Evolutionary conservation across 2,329 filamentous ascomycete species (phyloP).

Genomic region (Fusarium nematophilum): DNA sequence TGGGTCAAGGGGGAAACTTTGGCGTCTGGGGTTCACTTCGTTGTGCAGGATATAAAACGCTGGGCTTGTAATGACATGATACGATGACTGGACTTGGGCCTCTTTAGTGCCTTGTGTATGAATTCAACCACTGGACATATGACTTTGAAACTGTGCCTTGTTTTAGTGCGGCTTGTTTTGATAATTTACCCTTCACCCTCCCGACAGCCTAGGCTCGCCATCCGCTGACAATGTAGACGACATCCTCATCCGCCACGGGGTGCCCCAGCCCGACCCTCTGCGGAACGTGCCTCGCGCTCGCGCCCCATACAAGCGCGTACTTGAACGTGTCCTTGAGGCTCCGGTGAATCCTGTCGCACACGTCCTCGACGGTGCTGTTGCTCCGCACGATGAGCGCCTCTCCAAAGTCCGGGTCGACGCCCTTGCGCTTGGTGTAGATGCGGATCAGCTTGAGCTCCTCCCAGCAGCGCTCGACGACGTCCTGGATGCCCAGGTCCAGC

Average conservation of each 20-base stretch:
- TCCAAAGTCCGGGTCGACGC: slow-evolving; percentile 85
- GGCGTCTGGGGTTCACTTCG: slow-evolving; percentile 38
- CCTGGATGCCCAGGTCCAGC: slow-evolving; percentile 89
- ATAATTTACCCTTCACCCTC: too few relatives aligned
- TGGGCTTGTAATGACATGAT: slow-evolving; percentile 47
- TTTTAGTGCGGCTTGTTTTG: slow-evolving; percentile 19
- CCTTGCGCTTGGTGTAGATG: slow-evolving; percentile 97
- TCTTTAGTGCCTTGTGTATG: slow-evolving; percentile 34
- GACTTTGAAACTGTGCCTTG: not conserved
- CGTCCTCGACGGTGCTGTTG: slow-evolving; percentile 92
- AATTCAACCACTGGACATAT: slow-evolving; percentile 36
- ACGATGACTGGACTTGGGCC: slow-evolving; percentile 41
- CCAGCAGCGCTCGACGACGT: slow-evolving; percentile 96
- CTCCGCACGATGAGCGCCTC: slow-evolving; percentile 94
- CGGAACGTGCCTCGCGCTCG: slow-evolving; percentile 92
- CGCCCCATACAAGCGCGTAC: slow-evolving; percentile 97
- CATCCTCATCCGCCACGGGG: slow-evolving; percentile 77
- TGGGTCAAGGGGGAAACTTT: slow-evolving; percentile 31
- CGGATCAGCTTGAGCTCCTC: slow-evolving; percentile 89
- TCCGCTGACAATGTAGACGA: slow-evolving; percentile 74
- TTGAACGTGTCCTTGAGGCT: slow-evolving; percentile 98
- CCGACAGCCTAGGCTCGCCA: slow-evolving; percentile 66
- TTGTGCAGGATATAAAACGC: slow-evolving; percentile 36
- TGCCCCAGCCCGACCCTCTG: slow-evolving; percentile 92
- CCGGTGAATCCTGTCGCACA: slow-evolving; percentile 94